Base-by-base conservation (phyloP, 1,139 yeast species). In the Suhomyces atakaporum region DNA sequence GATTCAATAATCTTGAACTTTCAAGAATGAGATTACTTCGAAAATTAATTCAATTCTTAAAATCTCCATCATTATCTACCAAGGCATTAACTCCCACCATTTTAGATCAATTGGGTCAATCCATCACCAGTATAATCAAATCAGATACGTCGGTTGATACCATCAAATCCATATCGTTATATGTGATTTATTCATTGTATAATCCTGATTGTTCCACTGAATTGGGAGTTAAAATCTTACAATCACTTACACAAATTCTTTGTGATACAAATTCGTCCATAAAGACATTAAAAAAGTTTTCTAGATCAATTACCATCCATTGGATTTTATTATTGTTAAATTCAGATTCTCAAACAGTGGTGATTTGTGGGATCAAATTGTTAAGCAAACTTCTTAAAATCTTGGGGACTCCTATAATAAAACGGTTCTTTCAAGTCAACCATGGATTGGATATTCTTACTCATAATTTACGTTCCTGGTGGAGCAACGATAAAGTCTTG, bases 271-370 rank as follows among this genome's bases (percentile, higher is more conserved):
- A 49, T 7, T 58, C 69, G 0, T 58, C 67, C 0, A 57, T 66
- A 11, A 69, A 66, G 34, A 53, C 62, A 7, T 50, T 71, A 35
- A 66, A 72, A 48, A 75, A 73, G 45, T 64, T 83, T 29, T 70
- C 81, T 9, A 67, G 79, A 31, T 68, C 84, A 0, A 69, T 84
- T 5, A 76, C 86, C 1, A 69, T 80, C 3, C 84, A 82, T 52
- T 81, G 89, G 84, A 62, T 81, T 2, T 56, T 84, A n/a, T 58
- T 83, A 21, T 56, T 83, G 3, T 51, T 85, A 25, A 71, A 73
- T 28, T 56, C 49, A 30, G 51, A 62, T 1, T 44, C 62, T 2
- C 62, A 66, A 5, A 58, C 61, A 9, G 73, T 77, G 5, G 73
- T 77, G 1, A 60, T 65, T 23, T 58, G 71, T 40, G 75, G 79